Evolutionary conservation across 2,329 filamentous ascomycete genomes (phyloP).

Genomic region (Aureobasidium musti): DNA sequence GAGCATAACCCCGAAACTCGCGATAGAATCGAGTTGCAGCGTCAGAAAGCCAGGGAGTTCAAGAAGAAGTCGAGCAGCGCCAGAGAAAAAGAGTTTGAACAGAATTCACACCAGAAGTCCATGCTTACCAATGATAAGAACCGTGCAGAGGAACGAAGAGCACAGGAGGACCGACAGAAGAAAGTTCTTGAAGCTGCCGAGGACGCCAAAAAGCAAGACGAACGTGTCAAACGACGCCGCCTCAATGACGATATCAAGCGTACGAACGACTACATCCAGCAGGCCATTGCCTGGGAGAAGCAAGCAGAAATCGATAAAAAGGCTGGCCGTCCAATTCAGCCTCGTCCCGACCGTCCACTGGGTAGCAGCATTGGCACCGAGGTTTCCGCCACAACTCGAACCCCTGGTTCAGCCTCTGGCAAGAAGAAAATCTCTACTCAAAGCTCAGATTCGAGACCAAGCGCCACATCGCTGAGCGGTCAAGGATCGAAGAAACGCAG

Average conservation of each 20-base stretch:
- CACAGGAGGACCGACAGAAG: not conserved
- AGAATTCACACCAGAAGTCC: not conserved
- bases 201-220: not conserved
- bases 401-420: not conserved
- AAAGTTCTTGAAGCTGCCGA: not conserved
- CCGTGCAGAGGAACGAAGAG: constrained; percentile 17
- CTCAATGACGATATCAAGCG: constrained; percentile 24
- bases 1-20: not conserved
- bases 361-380: constrained; percentile 28
- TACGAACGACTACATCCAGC: not conserved
- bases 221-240: constrained; percentile 10
- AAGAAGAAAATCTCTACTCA: not conserved
- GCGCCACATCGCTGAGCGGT: not conserved
- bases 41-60: not conserved
- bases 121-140: not conserved
- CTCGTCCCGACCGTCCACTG: constrained; percentile 9
- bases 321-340: not conserved
- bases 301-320: constrained; percentile 8
- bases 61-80: not conserved
- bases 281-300: not conserved
- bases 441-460: not conserved
- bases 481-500: not conserved
- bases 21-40: constrained; percentile 9
- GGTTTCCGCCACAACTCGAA: not conserved
- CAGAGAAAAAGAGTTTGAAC: constrained; percentile 6